Conservation (phyloP, 169 alveolate genomes). For the Eimeria necatrix region DNA sequence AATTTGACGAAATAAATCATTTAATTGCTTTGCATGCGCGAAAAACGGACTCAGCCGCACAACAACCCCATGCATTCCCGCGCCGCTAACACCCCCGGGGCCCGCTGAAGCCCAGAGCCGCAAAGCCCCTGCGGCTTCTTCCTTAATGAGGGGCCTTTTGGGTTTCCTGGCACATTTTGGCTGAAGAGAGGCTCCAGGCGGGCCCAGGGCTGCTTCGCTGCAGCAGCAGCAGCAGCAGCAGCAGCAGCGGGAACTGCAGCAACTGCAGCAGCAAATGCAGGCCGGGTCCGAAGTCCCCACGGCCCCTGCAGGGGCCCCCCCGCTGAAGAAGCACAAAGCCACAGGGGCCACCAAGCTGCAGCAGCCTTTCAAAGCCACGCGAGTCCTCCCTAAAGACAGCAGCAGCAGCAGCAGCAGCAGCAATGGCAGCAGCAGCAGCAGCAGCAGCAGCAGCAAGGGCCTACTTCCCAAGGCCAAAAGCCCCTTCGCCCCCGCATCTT, state of each 20-base stretch:
- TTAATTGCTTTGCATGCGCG: too few relatives aligned
- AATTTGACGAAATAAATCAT: too few relatives aligned
- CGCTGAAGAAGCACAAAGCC: neutral
- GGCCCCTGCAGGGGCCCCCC: constrained; percentile 6
- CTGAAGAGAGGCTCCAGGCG: too few relatives aligned
- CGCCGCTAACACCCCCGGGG: too few relatives aligned
- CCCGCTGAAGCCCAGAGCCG: too few relatives aligned
- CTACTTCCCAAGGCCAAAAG: neutral
- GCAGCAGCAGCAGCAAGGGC: constrained; percentile 37
- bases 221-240: constrained; percentile 3
- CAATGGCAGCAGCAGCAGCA: constrained; percentile 28
- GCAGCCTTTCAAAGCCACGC: neutral
- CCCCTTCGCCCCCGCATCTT: constrained; percentile 36
- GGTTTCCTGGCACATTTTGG: too few relatives aligned
- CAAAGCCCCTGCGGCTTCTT: too few relatives aligned
- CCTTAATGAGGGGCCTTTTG: too few relatives aligned
- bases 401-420: constrained; percentile 41
- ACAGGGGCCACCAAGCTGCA: constrained; percentile 3
- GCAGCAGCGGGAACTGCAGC: constrained; percentile 8
- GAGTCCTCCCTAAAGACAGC: neutral
- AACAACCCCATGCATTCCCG: too few relatives aligned
- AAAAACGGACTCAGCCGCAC: too few relatives aligned
- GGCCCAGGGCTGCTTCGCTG: neutral
- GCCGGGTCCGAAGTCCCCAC: neutral
- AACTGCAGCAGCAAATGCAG: neutral